phyloP scores from a whole-genome alignment of 208 protist genomes.

The Crithidia bombi region DNA sequence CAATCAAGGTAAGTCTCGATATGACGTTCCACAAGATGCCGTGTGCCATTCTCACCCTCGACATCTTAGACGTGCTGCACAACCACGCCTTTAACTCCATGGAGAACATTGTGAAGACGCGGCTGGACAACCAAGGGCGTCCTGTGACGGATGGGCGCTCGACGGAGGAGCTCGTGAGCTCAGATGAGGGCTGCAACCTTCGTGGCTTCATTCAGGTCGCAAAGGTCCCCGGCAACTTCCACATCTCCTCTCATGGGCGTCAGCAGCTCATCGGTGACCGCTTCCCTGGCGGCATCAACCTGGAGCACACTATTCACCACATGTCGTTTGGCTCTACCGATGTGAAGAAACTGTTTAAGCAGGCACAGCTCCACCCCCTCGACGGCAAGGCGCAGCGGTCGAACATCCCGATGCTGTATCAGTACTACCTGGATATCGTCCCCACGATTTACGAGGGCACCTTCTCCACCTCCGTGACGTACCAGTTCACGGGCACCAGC shows the following conservation, averaged over 20 bases:
- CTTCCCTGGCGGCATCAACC: constrained; percentile 37
- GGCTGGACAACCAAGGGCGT: constrained; percentile 24
- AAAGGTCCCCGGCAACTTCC: constrained; percentile 66
- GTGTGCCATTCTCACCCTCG: constrained; percentile 44
- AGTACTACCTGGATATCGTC: constrained; percentile 61
- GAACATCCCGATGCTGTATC: constrained; percentile 20
- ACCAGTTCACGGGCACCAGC: constrained; percentile 49
- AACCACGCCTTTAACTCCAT: constrained; percentile 48
- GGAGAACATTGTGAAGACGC: constrained; percentile 38
- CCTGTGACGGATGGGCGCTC: constrained; percentile 22
- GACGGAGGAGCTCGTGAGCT: constrained; percentile 17
- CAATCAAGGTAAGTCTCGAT: constrained; percentile 46
- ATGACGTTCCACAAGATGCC: constrained; percentile 50
- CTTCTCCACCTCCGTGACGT: constrained; percentile 35
- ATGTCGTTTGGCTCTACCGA: constrained; percentile 42
- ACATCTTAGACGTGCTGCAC: constrained; percentile 54
- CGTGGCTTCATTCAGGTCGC: constrained; percentile 43
- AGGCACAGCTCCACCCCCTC: constrained; percentile 32
- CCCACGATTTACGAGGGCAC: constrained; percentile 49
- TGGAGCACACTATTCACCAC: constrained; percentile 47
- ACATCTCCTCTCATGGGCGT: constrained; percentile 47
- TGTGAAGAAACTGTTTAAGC: constrained; percentile 30
- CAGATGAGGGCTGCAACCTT: constrained; percentile 45
- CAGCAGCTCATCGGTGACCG: constrained; percentile 12
- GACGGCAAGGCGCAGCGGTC: constrained; percentile 29